phyloP scores from a whole-genome alignment of 1,284 basidiomycete species.

The Boletus semigastroideus region DNA sequence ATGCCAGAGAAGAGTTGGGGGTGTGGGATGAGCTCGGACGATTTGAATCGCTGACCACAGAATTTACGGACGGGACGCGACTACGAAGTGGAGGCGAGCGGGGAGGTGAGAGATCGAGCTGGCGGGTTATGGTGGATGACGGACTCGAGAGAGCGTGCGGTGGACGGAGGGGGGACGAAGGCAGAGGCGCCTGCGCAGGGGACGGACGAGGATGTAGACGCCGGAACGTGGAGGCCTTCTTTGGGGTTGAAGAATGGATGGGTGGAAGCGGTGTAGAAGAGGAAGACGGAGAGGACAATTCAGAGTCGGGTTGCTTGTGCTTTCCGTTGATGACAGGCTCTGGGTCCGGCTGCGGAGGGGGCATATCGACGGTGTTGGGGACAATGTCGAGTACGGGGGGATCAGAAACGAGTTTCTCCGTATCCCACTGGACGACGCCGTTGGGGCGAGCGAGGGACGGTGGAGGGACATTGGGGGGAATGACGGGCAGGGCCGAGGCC shows the following conservation, averaged over 20 bases:
- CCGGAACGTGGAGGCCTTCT: conserved; percentile 56
- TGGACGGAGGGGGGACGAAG: conserved; percentile 44
- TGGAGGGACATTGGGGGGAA: conserved; percentile 32
- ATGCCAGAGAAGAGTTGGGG: conserved; percentile 2
- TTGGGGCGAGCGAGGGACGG: conserved; percentile 14
- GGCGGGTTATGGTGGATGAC: conserved; percentile 19
- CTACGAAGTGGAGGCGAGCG: conserved; percentile 21
- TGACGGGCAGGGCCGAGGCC: conserved; percentile 40
- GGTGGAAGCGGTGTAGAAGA: conserved; percentile 16
- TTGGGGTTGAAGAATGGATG: conserved; percentile 30
- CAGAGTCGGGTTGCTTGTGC: conserved; percentile 3
- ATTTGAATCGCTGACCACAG: conserved; percentile 11
- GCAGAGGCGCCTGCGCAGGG: conserved; percentile 32
- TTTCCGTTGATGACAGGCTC: conserved; percentile 10
- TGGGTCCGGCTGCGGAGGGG: conserved; percentile 1
- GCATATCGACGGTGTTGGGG: not conserved
- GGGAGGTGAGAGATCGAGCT: conserved; percentile 14
- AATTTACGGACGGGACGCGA: conserved; percentile 27
- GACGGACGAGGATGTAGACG: conserved; percentile 49
- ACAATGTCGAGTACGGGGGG: conserved; percentile 9
- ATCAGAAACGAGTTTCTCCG: conserved; percentile 23
- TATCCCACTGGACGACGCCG: conserved; percentile 12
- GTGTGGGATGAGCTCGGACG: conserved; percentile 13
- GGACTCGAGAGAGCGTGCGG: conserved; percentile 15
- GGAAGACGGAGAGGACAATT: conserved; percentile 11